phyloP scores from a whole-genome alignment of 495 filamentous ascomycete genomes.

The Rostrohypoxylon terebratum region DNA sequence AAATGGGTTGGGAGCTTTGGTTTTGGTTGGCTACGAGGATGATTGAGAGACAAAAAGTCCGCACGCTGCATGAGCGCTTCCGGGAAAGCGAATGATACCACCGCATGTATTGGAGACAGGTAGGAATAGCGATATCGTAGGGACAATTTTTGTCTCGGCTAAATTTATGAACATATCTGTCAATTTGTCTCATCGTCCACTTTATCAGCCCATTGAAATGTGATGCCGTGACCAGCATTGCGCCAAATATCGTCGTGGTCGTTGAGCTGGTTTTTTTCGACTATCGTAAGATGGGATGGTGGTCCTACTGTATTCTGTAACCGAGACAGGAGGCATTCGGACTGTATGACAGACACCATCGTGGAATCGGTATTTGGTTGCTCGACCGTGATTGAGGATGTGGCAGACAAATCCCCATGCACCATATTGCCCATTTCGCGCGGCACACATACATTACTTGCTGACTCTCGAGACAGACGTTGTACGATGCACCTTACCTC shows the following conservation, averaged over 20 bases:
- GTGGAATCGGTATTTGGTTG: background rate
- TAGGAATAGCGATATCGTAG: constrained; percentile 4
- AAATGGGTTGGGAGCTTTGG: background rate
- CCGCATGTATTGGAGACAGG: constrained; percentile 21
- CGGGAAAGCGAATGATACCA: constrained; percentile 41
- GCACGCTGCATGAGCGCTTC: constrained; percentile 22
- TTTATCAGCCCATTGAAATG: background rate
- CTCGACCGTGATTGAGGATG: constrained; percentile 14
- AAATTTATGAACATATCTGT: constrained; percentile 14
- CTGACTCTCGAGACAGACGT: constrained; percentile 28
- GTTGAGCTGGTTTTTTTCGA: constrained; percentile 9
- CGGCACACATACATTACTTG: constrained; percentile 12
- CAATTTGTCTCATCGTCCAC: background rate
- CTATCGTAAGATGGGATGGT: constrained; percentile 1
- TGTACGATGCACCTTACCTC: constrained; percentile 7
- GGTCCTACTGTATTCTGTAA: background rate
- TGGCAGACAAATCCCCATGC: background rate
- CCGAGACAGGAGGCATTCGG: background rate
- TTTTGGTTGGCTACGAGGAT: constrained; percentile 19
- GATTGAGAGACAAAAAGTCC: constrained; percentile 23
- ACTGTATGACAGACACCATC: constrained; percentile 6
- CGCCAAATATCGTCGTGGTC: constrained; percentile 26
- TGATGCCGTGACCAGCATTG: constrained; percentile 13
- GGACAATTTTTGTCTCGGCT: constrained; percentile 4
- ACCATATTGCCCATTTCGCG: constrained; percentile 24